Percentiles rank a stretch among this genome's conserved stretches.
phyloP scores from a whole-genome alignment of 2,329 filamentous ascomycete species.

The Colletotrichum brevisporum region DNA sequence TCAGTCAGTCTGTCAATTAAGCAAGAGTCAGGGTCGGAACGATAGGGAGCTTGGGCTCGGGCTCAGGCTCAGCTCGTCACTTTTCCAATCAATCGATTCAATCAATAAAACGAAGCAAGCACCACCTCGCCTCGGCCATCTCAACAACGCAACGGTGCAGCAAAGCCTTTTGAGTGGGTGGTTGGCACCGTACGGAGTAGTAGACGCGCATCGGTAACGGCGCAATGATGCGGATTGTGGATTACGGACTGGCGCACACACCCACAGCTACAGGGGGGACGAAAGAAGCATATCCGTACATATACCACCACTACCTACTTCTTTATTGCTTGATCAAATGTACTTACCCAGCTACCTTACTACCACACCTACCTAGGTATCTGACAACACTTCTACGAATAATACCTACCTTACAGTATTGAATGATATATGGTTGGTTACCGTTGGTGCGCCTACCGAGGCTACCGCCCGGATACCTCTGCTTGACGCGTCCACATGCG shows the following conservation, averaged over 20 bases:
- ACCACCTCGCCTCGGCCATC: slow-evolving; percentile 7
- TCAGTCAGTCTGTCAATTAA: background rate
- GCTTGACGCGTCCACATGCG: slow-evolving; percentile 3
- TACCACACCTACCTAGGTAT: background rate
- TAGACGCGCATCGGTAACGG: too few relatives aligned
- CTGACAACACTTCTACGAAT: too few relatives aligned
- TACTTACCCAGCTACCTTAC: background rate
- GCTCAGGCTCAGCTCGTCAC: background rate
- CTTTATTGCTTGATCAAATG: too few relatives aligned
- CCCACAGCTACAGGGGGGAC: slow-evolving; percentile 12
- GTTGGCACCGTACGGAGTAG: background rate
- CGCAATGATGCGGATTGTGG: background rate
- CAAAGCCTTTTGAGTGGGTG: slow-evolving; percentile 3
- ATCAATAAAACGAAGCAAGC: slow-evolving; percentile 35
- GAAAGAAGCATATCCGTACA: slow-evolving; percentile 35
- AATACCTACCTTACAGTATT: too few relatives aligned
- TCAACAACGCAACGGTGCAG: background rate
- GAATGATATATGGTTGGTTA: too few relatives aligned
- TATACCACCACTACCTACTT: too few relatives aligned
- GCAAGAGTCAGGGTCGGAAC: background rate
- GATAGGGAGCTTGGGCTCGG: background rate
- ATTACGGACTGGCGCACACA: background rate
- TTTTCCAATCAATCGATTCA: slow-evolving; percentile 19
- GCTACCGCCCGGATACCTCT: slow-evolving; percentile 1
- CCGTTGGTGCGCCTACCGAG: background rate